phyloP scores from a whole-genome alignment of 2,329 filamentous ascomycete genomes.

The Colletotrichum lindemuthianum region DNA sequence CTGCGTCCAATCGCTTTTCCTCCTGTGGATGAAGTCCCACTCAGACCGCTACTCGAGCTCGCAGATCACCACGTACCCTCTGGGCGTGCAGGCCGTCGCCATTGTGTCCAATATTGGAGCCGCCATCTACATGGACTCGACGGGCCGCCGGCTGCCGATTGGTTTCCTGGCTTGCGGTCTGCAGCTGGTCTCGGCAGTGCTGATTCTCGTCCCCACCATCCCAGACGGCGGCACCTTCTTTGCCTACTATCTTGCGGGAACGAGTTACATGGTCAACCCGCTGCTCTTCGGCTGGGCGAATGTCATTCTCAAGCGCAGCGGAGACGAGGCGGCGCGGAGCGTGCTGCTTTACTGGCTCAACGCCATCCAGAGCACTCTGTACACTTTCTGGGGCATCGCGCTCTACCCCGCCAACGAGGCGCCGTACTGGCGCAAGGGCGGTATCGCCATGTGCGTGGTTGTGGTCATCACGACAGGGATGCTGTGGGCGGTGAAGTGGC shows the following conservation, averaged over 20 bases:
- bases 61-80: constrained; percentile 49
- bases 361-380: constrained; percentile 49
- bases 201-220: constrained; percentile 46
- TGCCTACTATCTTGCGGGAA: constrained; percentile 50
- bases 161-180: constrained; percentile 45
- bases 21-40: constrained; percentile 42
- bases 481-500: constrained; percentile 21
- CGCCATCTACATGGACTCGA: constrained; percentile 47
- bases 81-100: constrained; percentile 49
- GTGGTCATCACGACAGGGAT: constrained; percentile 7
- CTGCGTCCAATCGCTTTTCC: constrained; percentile 39
- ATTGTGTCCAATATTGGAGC: constrained; percentile 50
- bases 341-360: constrained; percentile 54
- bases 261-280: constrained; percentile 52
- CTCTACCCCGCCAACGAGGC: constrained; percentile 54
- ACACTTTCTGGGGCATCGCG: constrained; percentile 56
- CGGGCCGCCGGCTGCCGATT: constrained; percentile 47
- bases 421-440: constrained; percentile 50
- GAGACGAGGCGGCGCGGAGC: constrained; percentile 52
- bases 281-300: constrained; percentile 45
- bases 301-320: constrained; percentile 11
- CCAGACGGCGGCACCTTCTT: constrained; percentile 47
- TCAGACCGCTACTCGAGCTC: constrained; percentile 38
- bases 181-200: constrained; percentile 45
- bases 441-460: constrained; percentile 38